These are phyloP conservation scores for Zizania palustris DNA, from an alignment of 202 grass and related monocot species.

Conservation along the genomic window DNA sequence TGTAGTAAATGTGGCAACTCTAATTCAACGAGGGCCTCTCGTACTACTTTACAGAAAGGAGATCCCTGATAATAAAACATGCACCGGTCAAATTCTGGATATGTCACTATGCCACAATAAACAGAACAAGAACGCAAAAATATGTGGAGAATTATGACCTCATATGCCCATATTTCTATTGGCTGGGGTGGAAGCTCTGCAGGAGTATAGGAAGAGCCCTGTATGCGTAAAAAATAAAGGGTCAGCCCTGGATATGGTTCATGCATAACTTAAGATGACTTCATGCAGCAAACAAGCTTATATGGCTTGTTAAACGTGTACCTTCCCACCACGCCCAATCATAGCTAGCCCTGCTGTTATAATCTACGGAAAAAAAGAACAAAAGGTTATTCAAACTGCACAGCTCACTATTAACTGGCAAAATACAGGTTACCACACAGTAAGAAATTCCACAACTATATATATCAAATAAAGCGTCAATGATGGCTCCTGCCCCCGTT, in stretches of 20 bases:
- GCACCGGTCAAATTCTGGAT: no score
- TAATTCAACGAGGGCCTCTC: background rate
- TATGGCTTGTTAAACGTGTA: conserved; percentile 30
- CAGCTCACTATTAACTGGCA: conserved; percentile 10
- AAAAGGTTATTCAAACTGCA: conserved; percentile 20
- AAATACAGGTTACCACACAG: background rate
- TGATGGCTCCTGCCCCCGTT: no score
- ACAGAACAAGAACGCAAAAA: no score
- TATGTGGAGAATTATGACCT: no score
- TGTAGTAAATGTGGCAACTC: no score
- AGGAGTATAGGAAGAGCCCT: conserved; percentile 73
- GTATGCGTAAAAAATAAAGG: conserved; percentile 5
- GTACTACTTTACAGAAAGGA: conserved; percentile 87
- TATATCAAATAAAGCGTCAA: no score
- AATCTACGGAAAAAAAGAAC: conserved; percentile 53
- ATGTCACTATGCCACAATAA: no score
- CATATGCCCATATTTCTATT: conserved; percentile 72
- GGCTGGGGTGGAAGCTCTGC: conserved; percentile 72
- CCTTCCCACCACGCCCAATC: conserved; percentile 75
- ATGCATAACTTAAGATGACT: conserved; percentile 26
- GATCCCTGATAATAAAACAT: no score
- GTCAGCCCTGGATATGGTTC: conserved; percentile 6
- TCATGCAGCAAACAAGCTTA: conserved; percentile 15
- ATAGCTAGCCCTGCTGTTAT: conserved; percentile 72
- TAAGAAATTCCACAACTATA: background rate